Evolutionary conservation across 129 eudicot genomes (phyloP), one percentile per base, ranked within the genome.

Genomic region (Tagetes erecta): DNA sequence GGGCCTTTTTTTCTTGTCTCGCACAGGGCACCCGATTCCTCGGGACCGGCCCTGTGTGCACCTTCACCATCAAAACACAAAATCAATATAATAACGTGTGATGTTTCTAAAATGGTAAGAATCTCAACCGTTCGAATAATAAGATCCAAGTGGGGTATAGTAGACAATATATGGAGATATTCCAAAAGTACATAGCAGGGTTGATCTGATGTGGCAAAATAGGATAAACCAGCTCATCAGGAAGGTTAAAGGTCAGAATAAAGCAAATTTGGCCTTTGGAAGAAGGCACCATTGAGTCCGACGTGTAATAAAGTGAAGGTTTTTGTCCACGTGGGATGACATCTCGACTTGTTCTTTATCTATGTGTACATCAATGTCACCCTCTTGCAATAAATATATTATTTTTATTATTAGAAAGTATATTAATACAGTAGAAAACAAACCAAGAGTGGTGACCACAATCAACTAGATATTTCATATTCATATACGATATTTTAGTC

Each of bases 151-250:
- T 20, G 27, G 27, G 27, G 27, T 20, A 20, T 20, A 20, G 27
- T 20, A 20, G 27, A 20, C 27, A 20, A 20, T 20, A 20, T 20
- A 20, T 20, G 27, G 27, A 20, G 27, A 20, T 20, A 20, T 20
- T 79, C 62, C 51, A 64, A 52, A 40, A 41, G n/a, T 14, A 8
- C 70, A 49, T 38, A 75, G 8, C 46, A 12, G 8, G 36, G 11
- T 45, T 51, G 37, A 70, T 71, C 84, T 76, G 81, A 81, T 30
- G 53, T 66, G 74, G 84, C 74, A 53, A 63, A 51, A 71, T 64
- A 34, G 64, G 74, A 53, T 81, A 81, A 81, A 81, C 78, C 84
- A 76, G 47, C 84, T 81, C 74, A 76, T 81, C 81, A 46, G 45
- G 69, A 76, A 65, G 49, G 62, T 75, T 71, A 63, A 81, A 81